Evolutionary conservation across 371 early-diverging fungal genomes (phyloP).

Genomic region (Circinella umbellata): DNA sequence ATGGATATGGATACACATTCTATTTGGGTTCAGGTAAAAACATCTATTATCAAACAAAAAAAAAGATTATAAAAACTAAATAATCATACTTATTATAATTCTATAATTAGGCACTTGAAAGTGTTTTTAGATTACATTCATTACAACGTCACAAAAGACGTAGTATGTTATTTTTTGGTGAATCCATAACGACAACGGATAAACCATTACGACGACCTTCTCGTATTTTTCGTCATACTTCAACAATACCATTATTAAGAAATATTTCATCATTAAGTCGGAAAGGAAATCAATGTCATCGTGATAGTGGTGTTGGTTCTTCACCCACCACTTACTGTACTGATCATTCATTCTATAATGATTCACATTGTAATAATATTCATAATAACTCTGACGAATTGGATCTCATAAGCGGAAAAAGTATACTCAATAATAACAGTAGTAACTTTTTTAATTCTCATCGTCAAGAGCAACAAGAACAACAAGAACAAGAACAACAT

Average conservation of each 20-base stretch:
- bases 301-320: not conserved
- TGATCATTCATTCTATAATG: not conserved
- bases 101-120: not conserved
- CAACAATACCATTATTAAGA: not conserved
- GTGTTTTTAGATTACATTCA: not conserved
- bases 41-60: not conserved
- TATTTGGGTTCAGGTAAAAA: slow-evolving; percentile 14
- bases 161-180: not conserved
- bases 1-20: slow-evolving; percentile 15
- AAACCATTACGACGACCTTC: not conserved
- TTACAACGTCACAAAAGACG: not conserved
- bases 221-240: not conserved
- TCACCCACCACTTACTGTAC: not conserved
- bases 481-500: too few relatives aligned
- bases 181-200: not conserved
- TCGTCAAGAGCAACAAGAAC: not conserved
- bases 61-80: not conserved
- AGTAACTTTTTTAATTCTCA: not conserved
- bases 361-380: not conserved
- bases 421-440: not conserved
- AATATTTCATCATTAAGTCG: not conserved
- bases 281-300: not conserved
- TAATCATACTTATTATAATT: too few relatives aligned
- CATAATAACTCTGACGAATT: not conserved
- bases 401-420: not conserved